These are phyloP conservation scores for Dovyalis caffra DNA, from an alignment of 345 rosid genomes.

Conservation along the genomic window DNA sequence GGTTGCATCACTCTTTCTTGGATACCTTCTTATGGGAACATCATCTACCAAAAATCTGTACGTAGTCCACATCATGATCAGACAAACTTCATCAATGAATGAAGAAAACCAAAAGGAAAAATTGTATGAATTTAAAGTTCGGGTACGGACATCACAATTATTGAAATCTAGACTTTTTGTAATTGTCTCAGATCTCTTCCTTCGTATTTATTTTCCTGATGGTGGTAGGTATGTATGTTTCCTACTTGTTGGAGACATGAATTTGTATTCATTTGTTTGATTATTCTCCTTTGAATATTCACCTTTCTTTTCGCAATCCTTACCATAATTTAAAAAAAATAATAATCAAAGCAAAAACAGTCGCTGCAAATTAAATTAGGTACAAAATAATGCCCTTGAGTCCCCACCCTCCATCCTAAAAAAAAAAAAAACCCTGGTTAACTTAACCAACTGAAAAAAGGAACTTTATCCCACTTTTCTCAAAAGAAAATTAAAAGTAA, in stretches of 20 bases:
- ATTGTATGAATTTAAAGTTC: no score
- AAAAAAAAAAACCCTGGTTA: no score
- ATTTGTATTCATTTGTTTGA: neutral
- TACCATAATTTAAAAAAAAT: neutral
- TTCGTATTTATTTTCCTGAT: neutral
- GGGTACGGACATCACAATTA: no score
- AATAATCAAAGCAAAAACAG: no score
- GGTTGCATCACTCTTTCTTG: conserved; percentile 57
- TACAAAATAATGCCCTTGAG: neutral
- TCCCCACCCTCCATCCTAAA: neutral
- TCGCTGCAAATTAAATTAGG: neutral
- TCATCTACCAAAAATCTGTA: conserved; percentile 84
- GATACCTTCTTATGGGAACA: conserved; percentile 75
- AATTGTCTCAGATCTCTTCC: no score
- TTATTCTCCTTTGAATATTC: no score
- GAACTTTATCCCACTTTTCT: no score
- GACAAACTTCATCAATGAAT: neutral
- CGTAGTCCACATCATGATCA: neutral
- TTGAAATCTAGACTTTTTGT: no score
- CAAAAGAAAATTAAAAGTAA: no score
- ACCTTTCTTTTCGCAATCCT: neutral
- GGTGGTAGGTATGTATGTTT: neutral
- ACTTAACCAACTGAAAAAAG: neutral
- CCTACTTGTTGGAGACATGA: neutral
- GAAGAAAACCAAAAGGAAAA: neutral